Base-by-base conservation (phyloP, 1,139 yeast genomes). In the Geotrichum carabidarum region DNA sequence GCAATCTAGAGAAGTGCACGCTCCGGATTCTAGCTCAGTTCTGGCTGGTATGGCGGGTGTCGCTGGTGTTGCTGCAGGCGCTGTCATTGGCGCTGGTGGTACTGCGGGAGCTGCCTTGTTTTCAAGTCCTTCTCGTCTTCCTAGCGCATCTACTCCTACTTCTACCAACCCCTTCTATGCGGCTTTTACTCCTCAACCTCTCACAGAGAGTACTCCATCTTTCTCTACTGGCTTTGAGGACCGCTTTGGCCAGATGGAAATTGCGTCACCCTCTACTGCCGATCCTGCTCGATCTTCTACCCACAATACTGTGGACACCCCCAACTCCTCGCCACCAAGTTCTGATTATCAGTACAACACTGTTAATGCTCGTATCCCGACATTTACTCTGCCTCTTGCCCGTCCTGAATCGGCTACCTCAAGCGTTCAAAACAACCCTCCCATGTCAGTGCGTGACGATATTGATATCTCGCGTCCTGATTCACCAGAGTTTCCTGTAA, bases 361-460 rank as follows among this genome's bases (percentile, higher is more conserved):
- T 8, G 63, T 72, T 7, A 68, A 68, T 8, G 65, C 67, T 1
- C 69, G 78, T 40, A 62, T 61, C 34, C 62, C 68, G 34, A 71
- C 71, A 27, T 75, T 76, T 62, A 68, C 71, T 5, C 65, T 79
- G 56, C 82, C 81, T 1, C 76, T 76, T 73, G 83, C 68, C 60
- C 81, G 83, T 67, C 86, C 95, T 1, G 90, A 84, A 59, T 87
- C 96, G 0, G 80, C 86, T 51, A 86, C 96, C 0, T 89, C 96
- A 0, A 87, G 96, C 54, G 95, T 90, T 17, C 94, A 87, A 64
- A 90, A 90, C 70, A 90, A 91, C 67, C 90, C 97, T 1, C 91
- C 97, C 0, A 80, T 83, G 69, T 87, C 96, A 27, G 95, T 86
- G 8, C 81, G 95, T 57, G 93, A 86, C 59, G 95, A 86, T 63